phyloP scores from a whole-genome alignment of 768 basidiomycete genomes.

The Gloeopeniophorella convolvens region DNA sequence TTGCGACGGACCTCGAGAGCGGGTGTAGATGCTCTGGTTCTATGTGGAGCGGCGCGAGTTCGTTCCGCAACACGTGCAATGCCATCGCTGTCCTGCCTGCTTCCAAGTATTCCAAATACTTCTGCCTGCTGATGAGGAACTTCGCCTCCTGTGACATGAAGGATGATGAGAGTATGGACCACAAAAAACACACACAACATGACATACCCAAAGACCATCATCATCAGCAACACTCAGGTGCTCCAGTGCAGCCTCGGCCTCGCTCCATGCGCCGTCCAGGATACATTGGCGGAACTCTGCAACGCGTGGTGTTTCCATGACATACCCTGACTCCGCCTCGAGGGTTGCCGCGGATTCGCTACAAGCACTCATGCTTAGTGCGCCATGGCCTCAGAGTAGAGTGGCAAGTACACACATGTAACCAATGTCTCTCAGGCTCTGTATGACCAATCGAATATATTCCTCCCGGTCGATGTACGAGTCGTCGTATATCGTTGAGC shows the following conservation, averaged over 20 bases:
- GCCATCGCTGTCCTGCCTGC: conserved; percentile 73
- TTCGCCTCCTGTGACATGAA: conserved; percentile 54
- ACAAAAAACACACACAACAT: not conserved
- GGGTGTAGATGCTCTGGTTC: conserved; percentile 79
- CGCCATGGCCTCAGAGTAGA: not conserved
- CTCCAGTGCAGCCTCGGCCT: conserved; percentile 64
- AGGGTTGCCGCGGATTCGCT: conserved; percentile 87
- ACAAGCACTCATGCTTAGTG: conserved; percentile 21
- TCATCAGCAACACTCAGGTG: conserved; percentile 64
- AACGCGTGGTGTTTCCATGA: conserved; percentile 72
- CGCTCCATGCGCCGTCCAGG: conserved; percentile 72
- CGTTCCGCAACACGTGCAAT: conserved; percentile 77
- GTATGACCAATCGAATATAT: conserved; percentile 82
- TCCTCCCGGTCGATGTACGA: conserved; percentile 81
- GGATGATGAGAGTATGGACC: not conserved
- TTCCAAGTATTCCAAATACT: conserved; percentile 91
- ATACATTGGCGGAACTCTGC: conserved; percentile 76
- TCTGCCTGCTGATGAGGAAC: conserved; percentile 90
- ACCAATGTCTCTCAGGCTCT: conserved; percentile 85
- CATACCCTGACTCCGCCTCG: conserved; percentile 90
- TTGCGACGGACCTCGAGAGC: conserved; percentile 67
- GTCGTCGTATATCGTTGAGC: conserved; percentile 72
- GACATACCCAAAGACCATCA: conserved; percentile 61
- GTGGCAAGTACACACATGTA: conserved; percentile 35
- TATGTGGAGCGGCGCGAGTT: conserved; percentile 76